A percentile compares a stretch with the other conserved stretches of the same genome.
These are phyloP conservation scores for Theileria annulata DNA, from an alignment of 169 alveolate genomes.

Conservation along the genomic window DNA sequence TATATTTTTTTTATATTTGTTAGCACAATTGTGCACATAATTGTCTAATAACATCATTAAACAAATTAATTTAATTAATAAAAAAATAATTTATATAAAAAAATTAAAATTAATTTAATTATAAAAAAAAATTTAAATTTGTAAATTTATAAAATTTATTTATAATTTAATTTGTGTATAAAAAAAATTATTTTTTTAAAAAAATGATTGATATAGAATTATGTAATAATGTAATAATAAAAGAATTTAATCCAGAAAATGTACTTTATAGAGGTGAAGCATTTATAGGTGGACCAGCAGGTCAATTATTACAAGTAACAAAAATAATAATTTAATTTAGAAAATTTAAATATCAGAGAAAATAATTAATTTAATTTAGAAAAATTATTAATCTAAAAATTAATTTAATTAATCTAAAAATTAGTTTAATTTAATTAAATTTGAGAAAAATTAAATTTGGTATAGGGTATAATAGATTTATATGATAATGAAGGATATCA, in stretches of 20 bases:
- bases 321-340: background rate
- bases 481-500: constrained; percentile 36
- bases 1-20: background rate
- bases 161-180: background rate
- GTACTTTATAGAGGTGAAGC: constrained; percentile 57
- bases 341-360: too few species aligned
- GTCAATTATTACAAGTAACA: constrained; percentile 43
- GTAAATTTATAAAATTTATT: background rate
- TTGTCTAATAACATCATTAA: background rate
- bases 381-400: too few species aligned
- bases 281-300: constrained; percentile 61
- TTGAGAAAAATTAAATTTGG: too few species aligned
- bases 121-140: too few species aligned
- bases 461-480: constrained; percentile 58
- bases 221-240: background rate
- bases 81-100: too few species aligned
- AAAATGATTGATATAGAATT: background rate
- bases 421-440: too few species aligned
- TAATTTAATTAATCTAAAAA: too few species aligned
- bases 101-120: too few species aligned
- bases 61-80: too few species aligned
- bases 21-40: background rate
- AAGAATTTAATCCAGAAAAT: constrained; percentile 33
- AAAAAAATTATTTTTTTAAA: background rate
- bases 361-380: too few species aligned